A percentile compares a stretch with the other conserved stretches of the same genome.
phyloP scores from a whole-genome alignment of 805 yeast species.

The Candida jianshihensis region DNA sequence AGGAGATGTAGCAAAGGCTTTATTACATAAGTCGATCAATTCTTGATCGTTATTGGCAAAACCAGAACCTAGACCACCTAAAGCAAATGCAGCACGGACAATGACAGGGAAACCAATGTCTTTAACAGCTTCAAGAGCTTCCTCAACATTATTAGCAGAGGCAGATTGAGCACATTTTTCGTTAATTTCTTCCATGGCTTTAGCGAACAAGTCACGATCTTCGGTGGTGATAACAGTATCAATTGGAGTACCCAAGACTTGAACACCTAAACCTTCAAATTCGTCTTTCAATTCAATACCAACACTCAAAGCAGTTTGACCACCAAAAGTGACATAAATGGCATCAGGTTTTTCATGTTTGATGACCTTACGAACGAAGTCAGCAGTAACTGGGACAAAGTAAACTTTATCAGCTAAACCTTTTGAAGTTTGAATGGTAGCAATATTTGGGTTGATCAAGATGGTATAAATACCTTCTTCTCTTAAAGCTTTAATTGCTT shows the following conservation, averaged over 20 bases:
- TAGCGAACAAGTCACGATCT: constrained; percentile 93
- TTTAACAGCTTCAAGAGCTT: constrained; percentile 78
- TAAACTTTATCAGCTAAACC: constrained; percentile 98
- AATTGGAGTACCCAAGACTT: constrained; percentile 93
- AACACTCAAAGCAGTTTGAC: constrained; percentile 95
- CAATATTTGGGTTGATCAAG: constrained; percentile 94
- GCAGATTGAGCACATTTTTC: constrained; percentile 94
- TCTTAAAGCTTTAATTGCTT: constrained; percentile 96
- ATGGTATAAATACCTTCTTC: constrained; percentile 97
- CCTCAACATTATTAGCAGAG: constrained; percentile 73
- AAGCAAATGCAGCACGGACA: constrained; percentile 94
- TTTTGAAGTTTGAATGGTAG: constrained; percentile 96
- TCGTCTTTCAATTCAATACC: constrained; percentile 96
- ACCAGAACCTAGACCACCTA: constrained; percentile 98
- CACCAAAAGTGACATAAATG: constrained; percentile 95
- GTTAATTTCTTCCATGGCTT: constrained; percentile 88
- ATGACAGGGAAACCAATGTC: constrained; percentile 92
- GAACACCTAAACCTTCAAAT: constrained; percentile 84
- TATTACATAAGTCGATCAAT: constrained; percentile 74
- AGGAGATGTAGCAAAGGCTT: constrained; percentile 93
- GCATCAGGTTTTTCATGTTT: constrained; percentile 95
- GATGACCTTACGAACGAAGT: constrained; percentile 92
- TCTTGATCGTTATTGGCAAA: constrained; percentile 86
- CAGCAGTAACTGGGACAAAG: constrained; percentile 95
- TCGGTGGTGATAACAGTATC: constrained; percentile 96